Conservation (phyloP, 345 rosid species). For the Gossypium longicalyx region DNA sequence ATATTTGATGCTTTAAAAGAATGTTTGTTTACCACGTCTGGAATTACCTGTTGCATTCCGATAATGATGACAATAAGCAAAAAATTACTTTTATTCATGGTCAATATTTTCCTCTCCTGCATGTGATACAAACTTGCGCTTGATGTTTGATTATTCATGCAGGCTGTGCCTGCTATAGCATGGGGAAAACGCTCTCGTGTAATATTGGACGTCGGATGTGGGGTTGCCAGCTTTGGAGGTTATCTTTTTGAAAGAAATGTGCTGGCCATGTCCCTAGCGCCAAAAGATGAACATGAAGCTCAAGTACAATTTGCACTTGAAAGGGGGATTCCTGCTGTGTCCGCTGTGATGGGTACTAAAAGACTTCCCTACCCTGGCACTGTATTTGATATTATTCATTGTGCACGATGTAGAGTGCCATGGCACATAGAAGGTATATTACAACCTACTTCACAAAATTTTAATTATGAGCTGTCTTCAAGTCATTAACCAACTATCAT, state of each 20-base stretch:
- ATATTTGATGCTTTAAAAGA: background rate
- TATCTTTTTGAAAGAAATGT: conserved; percentile 62
- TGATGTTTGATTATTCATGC: conserved; percentile 22
- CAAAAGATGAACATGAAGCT: conserved; percentile 99
- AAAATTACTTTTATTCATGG: background rate
- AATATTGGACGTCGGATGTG: conserved; percentile 94
- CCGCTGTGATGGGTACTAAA: conserved; percentile 96
- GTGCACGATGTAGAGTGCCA: conserved; percentile 99
- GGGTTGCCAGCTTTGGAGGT: conserved; percentile 99
- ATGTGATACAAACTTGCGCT: background rate
- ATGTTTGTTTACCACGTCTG: background rate
- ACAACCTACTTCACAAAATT: background rate
- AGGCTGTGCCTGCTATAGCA: conserved; percentile 74
- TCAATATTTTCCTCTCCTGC: background rate
- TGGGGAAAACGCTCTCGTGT: conserved; percentile 92
- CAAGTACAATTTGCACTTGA: conserved; percentile 97
- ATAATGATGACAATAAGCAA: background rate
- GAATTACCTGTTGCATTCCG: background rate
- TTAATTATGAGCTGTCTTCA: background rate
- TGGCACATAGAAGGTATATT: conserved; percentile 96
- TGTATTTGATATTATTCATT: conserved; percentile 88
- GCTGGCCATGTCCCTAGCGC: conserved; percentile 88
- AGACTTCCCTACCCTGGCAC: conserved; percentile 93
- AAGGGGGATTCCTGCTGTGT: conserved; percentile 94
- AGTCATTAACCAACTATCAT: background rate